phyloP scores from a whole-genome alignment of 129 eudicot genomes.

The Chrysanthemum seticuspe region DNA sequence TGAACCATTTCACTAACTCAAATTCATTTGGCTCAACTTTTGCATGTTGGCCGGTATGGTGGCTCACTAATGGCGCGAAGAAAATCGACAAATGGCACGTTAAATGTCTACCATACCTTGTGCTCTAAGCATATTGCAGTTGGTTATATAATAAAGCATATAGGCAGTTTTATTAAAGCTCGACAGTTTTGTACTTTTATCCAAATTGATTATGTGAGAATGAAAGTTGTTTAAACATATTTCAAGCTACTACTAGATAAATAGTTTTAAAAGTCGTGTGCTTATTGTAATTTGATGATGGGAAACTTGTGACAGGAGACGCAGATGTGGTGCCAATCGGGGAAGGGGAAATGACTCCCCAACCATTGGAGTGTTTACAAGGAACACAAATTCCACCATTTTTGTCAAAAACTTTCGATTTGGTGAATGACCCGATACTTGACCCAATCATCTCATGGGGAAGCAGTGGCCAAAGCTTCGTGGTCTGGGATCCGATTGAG shows the following conservation, averaged over 20 bases:
- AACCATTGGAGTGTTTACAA: conserved; percentile 55
- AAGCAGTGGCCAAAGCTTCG: conserved; percentile 53
- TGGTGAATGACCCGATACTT: conserved; percentile 61
- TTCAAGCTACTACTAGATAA: neutral
- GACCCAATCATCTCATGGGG: conserved; percentile 82
- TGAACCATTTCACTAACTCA: no score
- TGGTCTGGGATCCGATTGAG: conserved; percentile 80
- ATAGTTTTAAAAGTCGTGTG: neutral
- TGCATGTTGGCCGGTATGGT: no score
- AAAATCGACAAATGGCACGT: no score
- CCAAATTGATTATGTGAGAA: no score
- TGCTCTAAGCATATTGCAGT: no score
- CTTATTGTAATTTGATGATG: neutral
- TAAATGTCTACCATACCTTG: no score
- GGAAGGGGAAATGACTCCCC: conserved; percentile 40
- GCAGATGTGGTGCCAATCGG: neutral
- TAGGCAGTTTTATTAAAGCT: no score
- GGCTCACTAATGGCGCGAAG: no score
- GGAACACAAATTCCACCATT: conserved; percentile 73
- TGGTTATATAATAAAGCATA: no score
- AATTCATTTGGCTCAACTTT: no score
- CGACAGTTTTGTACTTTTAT: no score
- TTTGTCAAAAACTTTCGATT: conserved; percentile 76
- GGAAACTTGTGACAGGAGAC: conserved; percentile 3
- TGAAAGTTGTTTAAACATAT: neutral